A percentile compares a stretch with the other conserved stretches of the same genome.
phyloP scores from a whole-genome alignment of 192 early-diverging fungal species.

The Glomus cerebriforme region DNA sequence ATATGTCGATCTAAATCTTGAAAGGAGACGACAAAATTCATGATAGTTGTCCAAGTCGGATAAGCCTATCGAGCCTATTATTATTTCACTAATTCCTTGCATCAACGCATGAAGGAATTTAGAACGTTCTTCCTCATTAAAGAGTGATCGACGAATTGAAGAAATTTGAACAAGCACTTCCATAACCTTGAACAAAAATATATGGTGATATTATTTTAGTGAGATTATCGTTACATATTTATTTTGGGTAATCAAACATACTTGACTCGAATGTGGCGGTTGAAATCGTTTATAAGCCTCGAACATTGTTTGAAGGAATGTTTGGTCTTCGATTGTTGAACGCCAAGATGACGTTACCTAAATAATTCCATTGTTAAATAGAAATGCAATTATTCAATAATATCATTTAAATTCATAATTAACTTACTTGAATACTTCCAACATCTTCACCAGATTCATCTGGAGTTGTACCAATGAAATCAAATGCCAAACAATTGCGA shows the following conservation, averaged over 20 bases:
- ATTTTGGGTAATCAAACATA: constrained; percentile 34
- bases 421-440: constrained; percentile 61
- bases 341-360: constrained; percentile 85
- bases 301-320: constrained; percentile 73
- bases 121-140: constrained; percentile 71
- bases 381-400: constrained; percentile 34
- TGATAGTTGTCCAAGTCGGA: constrained; percentile 81
- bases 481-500: constrained; percentile 72
- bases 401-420: constrained; percentile 2
- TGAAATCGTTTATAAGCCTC: constrained; percentile 62
- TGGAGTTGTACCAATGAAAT: constrained; percentile 77
- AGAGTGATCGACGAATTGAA: constrained; percentile 83
- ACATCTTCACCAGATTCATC: constrained; percentile 82
- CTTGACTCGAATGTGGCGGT: constrained; percentile 55
- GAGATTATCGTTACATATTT: too few species aligned
- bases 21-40: constrained; percentile 81
- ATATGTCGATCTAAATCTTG: constrained; percentile 80
- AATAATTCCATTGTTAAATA: constrained; percentile 38
- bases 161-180: constrained; percentile 80
- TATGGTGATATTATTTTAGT: background rate
- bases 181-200: constrained; percentile 63
- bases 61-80: constrained; percentile 61
- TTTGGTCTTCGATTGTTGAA: constrained; percentile 65
- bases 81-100: constrained; percentile 67
- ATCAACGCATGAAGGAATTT: constrained; percentile 72